A percentile compares a stretch with the other conserved stretches of the same genome.
Conservation (phyloP, 2,329 filamentous ascomycete species). For the Massarina eburnea region DNA sequence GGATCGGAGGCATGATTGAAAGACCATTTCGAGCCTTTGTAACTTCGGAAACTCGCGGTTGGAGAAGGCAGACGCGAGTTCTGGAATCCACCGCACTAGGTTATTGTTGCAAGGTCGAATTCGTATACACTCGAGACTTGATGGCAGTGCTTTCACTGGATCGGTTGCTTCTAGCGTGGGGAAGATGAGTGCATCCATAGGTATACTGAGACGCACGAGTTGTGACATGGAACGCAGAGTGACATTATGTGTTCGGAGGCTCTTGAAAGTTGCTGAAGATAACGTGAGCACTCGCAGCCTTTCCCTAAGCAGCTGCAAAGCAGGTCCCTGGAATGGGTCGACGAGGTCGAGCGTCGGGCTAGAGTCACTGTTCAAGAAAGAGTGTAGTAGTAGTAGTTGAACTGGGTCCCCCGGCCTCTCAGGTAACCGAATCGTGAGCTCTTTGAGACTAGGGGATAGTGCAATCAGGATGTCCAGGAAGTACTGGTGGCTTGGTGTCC, state of each 20-base stretch:
- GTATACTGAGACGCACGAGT: constrained; percentile 12
- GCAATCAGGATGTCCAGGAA: constrained; percentile 14
- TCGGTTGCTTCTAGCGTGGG: background rate
- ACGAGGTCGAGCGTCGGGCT: background rate
- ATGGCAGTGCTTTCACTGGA: constrained; percentile 2
- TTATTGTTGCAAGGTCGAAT: constrained; percentile 16
- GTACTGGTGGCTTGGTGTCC: constrained; percentile 7
- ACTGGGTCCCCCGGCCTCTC: background rate
- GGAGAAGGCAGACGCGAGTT: constrained; percentile 3
- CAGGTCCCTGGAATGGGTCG: constrained; percentile 11
- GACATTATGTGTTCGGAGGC: constrained; percentile 10
- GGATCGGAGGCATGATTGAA: constrained; percentile 8
- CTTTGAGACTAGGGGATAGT: constrained; percentile 15
- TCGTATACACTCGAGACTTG: constrained; percentile 6
- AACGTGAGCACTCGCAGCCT: constrained; percentile 17
- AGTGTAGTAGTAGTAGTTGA: constrained; percentile 3
- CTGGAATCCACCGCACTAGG: constrained; percentile 8
- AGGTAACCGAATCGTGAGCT: constrained; percentile 14
- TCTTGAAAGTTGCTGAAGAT: constrained; percentile 9
- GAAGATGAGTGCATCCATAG: constrained; percentile 14
- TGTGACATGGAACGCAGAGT: constrained; percentile 4
- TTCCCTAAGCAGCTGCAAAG: constrained; percentile 3
- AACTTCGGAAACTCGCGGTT: constrained; percentile 6
- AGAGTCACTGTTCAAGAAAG: constrained; percentile 4
- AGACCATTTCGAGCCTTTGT: constrained; percentile 14